Percentiles rank a stretch among this genome's conserved stretches.
Evolutionary conservation across 148 eudicot species (phyloP).

Genomic region (Heliamphora exappendiculata): DNA sequence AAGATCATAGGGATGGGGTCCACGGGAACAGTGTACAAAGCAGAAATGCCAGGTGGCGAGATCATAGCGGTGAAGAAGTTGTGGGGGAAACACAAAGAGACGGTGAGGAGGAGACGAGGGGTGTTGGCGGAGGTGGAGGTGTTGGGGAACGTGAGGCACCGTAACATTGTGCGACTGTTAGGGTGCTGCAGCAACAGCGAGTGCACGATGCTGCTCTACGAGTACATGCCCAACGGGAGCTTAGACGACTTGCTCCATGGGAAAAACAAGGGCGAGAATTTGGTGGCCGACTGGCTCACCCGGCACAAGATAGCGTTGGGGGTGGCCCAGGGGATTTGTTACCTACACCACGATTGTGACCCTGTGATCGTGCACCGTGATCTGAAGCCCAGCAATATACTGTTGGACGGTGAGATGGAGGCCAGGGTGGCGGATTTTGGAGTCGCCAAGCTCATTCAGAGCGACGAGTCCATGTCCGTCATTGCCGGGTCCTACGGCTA

Average conservation of each 20-base stretch:
- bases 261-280: constrained; percentile 51
- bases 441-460: constrained; percentile 72
- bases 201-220: constrained; percentile 76
- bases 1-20: constrained; percentile 87
- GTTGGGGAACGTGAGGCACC: constrained; percentile 80
- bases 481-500: constrained; percentile 97
- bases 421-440: constrained; percentile 97
- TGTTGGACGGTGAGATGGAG: constrained; percentile 79
- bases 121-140: constrained; percentile 90
- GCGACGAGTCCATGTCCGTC: constrained; percentile 83
- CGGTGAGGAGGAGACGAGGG: constrained; percentile 43
- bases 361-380: constrained; percentile 94
- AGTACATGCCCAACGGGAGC: constrained; percentile 98
- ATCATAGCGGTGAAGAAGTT: constrained; percentile 79
- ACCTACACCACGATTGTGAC: constrained; percentile 88
- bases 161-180: constrained; percentile 74
- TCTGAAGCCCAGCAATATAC: constrained; percentile 79
- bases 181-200: constrained; percentile 81
- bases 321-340: constrained; percentile 95
- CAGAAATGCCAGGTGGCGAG: constrained; percentile 89
- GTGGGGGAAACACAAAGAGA: constrained; percentile 74
- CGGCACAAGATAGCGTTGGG: constrained; percentile 83
- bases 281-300: constrained; percentile 68
- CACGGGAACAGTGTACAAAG: constrained; percentile 76
- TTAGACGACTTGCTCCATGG: constrained; percentile 79